Conservation (phyloP, 2,329 filamentous ascomycete species). For the Xylariaceae sp. region DNA sequence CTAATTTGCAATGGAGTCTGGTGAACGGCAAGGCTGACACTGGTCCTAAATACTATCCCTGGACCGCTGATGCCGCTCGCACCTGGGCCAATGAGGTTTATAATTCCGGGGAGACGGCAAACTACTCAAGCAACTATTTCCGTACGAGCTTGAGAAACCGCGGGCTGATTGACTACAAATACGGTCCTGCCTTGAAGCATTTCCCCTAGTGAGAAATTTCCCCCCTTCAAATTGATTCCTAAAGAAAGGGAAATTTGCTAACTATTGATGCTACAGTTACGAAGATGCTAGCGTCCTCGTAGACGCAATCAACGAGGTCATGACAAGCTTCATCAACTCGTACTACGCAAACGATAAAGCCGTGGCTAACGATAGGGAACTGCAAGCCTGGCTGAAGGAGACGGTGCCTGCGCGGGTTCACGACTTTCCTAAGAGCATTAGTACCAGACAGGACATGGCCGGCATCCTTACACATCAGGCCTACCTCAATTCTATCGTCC, state of each 20-base stretch:
- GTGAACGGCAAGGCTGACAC: constrained; percentile 38
- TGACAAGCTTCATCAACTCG: constrained; percentile 49
- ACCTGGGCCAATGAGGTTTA: constrained; percentile 34
- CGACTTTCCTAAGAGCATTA: constrained; percentile 48
- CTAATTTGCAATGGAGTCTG: constrained; percentile 37
- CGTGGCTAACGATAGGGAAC: constrained; percentile 48
- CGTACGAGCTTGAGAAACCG: constrained; percentile 34
- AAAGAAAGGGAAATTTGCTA: constrained; percentile 8
- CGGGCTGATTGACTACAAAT: constrained; percentile 48
- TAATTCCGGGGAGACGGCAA: constrained; percentile 13
- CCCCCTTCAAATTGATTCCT: too few relatives aligned
- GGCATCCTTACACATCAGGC: constrained; percentile 51
- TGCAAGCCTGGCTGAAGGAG: constrained; percentile 54
- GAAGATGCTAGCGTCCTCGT: constrained; percentile 50
- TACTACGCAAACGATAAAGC: constrained; percentile 49
- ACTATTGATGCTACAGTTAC: constrained; percentile 35
- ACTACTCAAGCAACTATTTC: constrained; percentile 22
- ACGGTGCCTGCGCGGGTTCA: constrained; percentile 45
- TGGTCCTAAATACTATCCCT: constrained; percentile 42
- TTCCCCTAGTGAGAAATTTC: constrained; percentile 45
- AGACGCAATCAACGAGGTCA: constrained; percentile 45
- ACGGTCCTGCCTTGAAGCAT: constrained; percentile 47
- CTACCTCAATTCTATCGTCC: constrained; percentile 44
- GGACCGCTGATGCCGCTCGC: constrained; percentile 39
- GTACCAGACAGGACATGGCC: constrained; percentile 42